A percentile compares a stretch with the other conserved stretches of the same genome.
Conservation (phyloP, 108 stramenopile genomes). For the Fragilaria crotonensis region DNA sequence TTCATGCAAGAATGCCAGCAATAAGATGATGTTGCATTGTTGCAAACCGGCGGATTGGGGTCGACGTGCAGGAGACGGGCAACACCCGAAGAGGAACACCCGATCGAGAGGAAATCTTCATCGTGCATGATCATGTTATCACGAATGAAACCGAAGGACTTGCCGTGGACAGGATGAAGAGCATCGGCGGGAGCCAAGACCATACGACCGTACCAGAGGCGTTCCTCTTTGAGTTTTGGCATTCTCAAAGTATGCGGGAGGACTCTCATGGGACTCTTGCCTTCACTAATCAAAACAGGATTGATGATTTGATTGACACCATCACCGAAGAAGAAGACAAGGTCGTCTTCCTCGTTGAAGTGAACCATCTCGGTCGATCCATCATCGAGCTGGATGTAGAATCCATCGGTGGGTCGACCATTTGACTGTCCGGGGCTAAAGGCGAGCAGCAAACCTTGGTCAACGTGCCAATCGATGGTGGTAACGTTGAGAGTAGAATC, state of each 20-base stretch:
- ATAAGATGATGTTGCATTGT: conserved; percentile 45
- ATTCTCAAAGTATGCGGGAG: conserved; percentile 55
- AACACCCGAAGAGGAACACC: conserved; percentile 35
- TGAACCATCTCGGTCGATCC: conserved; percentile 32
- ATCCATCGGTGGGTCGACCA: background rate
- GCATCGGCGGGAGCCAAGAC: conserved; percentile 69
- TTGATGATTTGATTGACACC: conserved; percentile 70
- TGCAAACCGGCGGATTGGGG: no score
- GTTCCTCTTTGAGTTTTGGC: conserved; percentile 15
- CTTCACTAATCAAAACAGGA: conserved; percentile 8
- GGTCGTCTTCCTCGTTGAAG: conserved; percentile 49
- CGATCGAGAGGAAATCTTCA: conserved; percentile 8
- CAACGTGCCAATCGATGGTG: conserved; percentile 66
- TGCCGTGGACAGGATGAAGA: conserved; percentile 19
- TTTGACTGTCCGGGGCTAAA: conserved; percentile 52
- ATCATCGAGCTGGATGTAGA: conserved; percentile 37
- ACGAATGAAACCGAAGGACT: conserved; percentile 57
- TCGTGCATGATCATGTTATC: conserved; percentile 7
- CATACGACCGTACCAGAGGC: conserved; percentile 87
- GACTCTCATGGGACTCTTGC: conserved; percentile 34
- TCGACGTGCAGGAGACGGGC: conserved; percentile 33
- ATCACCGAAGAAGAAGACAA: conserved; percentile 77
- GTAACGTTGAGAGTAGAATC: background rate
- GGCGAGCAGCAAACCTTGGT: conserved; percentile 75
- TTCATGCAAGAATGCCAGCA: conserved; percentile 80